Evolutionary conservation across 805 yeast species (phyloP).

Genomic region (Tetrapisispora taiwanensis): DNA sequence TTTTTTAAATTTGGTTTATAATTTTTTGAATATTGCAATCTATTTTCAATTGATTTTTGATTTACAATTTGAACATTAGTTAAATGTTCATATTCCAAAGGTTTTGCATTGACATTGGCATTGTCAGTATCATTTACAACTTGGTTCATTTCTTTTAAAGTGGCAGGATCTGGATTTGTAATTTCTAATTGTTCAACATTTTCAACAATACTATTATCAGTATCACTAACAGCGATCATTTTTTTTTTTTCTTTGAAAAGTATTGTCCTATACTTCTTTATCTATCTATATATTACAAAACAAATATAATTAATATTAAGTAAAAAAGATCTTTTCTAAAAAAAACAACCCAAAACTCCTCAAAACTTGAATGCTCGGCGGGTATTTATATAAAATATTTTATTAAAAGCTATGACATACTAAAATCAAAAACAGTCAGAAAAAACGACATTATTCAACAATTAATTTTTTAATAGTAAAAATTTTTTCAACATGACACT

Average conservation of each 20-base stretch:
- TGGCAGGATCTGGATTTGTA: background rate
- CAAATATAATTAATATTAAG: no score
- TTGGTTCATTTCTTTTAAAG: constrained; percentile 1
- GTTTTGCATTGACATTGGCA: no score
- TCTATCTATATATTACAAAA: no score
- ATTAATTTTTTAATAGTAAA: no score
- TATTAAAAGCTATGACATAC: background rate
- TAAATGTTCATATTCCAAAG: constrained; percentile 22
- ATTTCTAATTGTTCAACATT: constrained; percentile 1
- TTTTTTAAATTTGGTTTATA: constrained; percentile 47
- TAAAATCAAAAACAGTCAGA: background rate
- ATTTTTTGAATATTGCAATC: constrained; percentile 13
- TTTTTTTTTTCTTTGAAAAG: no score
- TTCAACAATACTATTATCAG: constrained; percentile 2
- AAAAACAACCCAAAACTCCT: no score
- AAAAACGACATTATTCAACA: no score
- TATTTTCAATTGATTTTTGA: constrained; percentile 14
- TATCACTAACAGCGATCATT: constrained; percentile 2
- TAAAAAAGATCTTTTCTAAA: no score
- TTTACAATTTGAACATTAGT: constrained; percentile 17
- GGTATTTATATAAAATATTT: constrained; percentile 1
- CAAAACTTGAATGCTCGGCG: background rate
- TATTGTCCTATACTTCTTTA: no score
- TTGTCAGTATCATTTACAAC: background rate
- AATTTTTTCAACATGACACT: no score